Conservation (phyloP, 768 basidiomycete species). For the Rhodotorula sphaerocarpa region DNA sequence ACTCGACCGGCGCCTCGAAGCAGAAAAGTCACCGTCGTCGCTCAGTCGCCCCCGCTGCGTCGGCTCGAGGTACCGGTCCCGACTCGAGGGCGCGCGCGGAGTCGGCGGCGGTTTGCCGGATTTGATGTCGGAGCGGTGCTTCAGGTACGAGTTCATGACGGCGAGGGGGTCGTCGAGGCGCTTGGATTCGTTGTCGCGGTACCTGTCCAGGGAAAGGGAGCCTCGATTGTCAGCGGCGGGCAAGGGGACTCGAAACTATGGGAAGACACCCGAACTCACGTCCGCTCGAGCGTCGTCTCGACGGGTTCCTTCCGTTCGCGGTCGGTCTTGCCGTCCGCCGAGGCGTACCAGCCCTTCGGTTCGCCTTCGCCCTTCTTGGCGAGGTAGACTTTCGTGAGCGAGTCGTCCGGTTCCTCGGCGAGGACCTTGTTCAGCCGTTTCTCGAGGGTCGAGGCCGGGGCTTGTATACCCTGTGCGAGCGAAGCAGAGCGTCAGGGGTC, state of each 20-base stretch:
- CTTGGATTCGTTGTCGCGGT: constrained; percentile 37
- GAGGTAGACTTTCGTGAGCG: constrained; percentile 30
- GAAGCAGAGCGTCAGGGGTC: not conserved
- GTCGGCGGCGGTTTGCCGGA: constrained; percentile 7
- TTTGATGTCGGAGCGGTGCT: constrained; percentile 30
- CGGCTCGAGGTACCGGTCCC: constrained; percentile 22
- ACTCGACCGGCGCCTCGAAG: too few species aligned
- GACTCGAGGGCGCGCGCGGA: constrained; percentile 1
- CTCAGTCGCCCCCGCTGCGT: too few species aligned
- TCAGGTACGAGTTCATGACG: constrained; percentile 36
- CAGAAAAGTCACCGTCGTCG: too few species aligned
- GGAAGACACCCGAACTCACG: constrained; percentile 10
- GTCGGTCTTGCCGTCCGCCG: constrained; percentile 25
- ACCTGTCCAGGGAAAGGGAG: constrained; percentile 11
- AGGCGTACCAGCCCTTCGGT: constrained; percentile 28
- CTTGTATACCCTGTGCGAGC: not conserved
- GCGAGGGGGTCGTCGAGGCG: constrained; percentile 36
- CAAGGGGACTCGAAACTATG: too few species aligned
- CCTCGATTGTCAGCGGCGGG: too few species aligned
- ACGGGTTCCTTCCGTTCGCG: constrained; percentile 23
- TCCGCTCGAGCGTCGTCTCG: constrained; percentile 26
- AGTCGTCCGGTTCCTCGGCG: constrained; percentile 7
- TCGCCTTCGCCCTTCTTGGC: constrained; percentile 28
- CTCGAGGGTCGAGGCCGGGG: not conserved
- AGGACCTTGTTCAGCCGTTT: not conserved